Base-by-base conservation (phyloP, 371 early-diverging fungal genomes). In the Mucor ambiguus region DNA sequence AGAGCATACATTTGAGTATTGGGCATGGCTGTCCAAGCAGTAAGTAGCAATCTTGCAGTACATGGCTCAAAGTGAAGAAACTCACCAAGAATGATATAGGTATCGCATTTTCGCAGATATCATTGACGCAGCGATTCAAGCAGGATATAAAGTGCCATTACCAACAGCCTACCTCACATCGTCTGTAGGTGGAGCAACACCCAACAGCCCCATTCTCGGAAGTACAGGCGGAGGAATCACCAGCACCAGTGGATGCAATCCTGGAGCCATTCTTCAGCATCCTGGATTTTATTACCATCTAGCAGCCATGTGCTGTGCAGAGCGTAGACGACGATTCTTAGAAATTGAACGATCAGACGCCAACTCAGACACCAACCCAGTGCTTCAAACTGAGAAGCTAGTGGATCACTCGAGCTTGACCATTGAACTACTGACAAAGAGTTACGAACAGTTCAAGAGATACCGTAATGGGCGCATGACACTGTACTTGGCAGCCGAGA, bases 361-460 rank as follows among this genome's bases (percentile, higher is more conserved):
- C 29, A 49, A 37, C 14, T 37, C 41, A 18, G 52, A 35, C 5
- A 11, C 63, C 30, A 43, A 56, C 5, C 22, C 68, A 12, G 20
- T 35, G 3, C 54, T 72, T 0, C 41, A 48, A 0, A 61, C 63
- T 2, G 90, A 91, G 64, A 79, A 83, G 44, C 64, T 72, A 38
- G 70, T 89, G 18, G 92, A 92, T 68, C 92, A 93, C 65, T 82
- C 90, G 4, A 70, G 80, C 12, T 37, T 87, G 22, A 89, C 91
- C 0, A 93, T 95, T 59, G 94, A 94, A 52, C 72, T 94, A 0
- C 71, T 94, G 29, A 94, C 95, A 2, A 94, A 94, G 70, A 87
- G 94, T 28, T 95, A 94, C 64, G 96, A 95, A 57, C 92, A 92
- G 52, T 95, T 94, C 69, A 94, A 94, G 72, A 80, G 83, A 55